Evolutionary conservation across 805 yeast genomes (phyloP).

Genomic region (Monosporozyma unispora): DNA sequence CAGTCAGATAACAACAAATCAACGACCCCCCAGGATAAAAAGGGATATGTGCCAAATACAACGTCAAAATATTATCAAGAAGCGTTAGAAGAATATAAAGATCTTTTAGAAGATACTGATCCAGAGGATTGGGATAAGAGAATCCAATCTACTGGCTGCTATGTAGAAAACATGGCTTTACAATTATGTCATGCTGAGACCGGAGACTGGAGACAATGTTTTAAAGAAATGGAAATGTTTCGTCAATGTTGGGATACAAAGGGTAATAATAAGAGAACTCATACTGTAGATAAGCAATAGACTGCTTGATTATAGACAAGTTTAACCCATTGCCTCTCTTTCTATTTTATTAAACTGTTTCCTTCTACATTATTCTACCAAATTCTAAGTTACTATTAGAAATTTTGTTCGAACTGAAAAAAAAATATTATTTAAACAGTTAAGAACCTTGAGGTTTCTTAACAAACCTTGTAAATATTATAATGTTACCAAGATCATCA

Average conservation of each 20-base stretch:
- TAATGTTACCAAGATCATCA: too few relatives aligned
- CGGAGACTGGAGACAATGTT: slow-evolving; percentile 71
- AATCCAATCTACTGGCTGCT: slow-evolving; percentile 66
- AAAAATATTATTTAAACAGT: background rate
- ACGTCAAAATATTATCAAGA: slow-evolving; percentile 21
- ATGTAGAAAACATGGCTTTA: slow-evolving; percentile 57
- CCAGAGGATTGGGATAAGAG: slow-evolving; percentile 68
- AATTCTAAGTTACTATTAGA: background rate
- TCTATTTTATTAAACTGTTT: too few relatives aligned
- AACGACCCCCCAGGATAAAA: background rate
- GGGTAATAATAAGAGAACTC: slow-evolving; percentile 43
- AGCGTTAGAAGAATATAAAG: slow-evolving; percentile 25
- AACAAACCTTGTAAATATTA: too few relatives aligned
- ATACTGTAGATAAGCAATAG: slow-evolving; percentile 21
- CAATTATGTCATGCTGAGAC: slow-evolving; percentile 76
- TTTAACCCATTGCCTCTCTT: background rate
- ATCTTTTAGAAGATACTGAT: slow-evolving; percentile 42
- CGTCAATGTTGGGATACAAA: slow-evolving; percentile 53
- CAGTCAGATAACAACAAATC: background rate
- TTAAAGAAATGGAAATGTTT: slow-evolving; percentile 55
- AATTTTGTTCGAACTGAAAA: background rate
- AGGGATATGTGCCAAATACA: background rate
- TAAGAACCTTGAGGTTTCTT: too few relatives aligned
- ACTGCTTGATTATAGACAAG: background rate
- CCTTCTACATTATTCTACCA: too few relatives aligned